Evolutionary conservation across 2,329 filamentous ascomycete genomes (phyloP), one percentile per base, ranked within the genome.

Genomic region (Pseudonectria foliicola): DNA sequence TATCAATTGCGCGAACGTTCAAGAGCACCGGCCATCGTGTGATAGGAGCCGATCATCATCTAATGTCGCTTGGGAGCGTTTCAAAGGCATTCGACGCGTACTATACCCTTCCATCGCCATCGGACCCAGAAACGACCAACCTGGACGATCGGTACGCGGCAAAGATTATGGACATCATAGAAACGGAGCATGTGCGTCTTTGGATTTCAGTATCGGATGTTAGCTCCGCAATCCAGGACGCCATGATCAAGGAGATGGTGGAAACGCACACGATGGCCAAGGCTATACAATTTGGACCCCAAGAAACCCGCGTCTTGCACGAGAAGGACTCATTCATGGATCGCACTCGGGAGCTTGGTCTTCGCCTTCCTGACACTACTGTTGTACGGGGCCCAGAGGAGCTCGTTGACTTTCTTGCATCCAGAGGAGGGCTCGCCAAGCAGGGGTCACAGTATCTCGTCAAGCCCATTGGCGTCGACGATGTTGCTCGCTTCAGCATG

Each of bases 151-250:
- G 58, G 1, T 86, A 88, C 48, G 65, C 74, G 11, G 58, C 67
- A 11, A 61, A 63, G 0, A 55, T 88, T 4, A 54, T 83, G 2
- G 59, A 73, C 7, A 68, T 87, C 16, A 66, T 86, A 27, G 53
- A 66, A 6, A 54, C 60, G 1, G 80, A 88, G 43, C 64, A 68
- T 1, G 70, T 85, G 4, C 73, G 85, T 37, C 58, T 88, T 3
- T 89, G 83, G 82, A 74, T 88, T 3, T 79, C 76, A 13, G 85
- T 82, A 48, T 85, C 82, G 0, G 79, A 77, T n/a, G 76, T 82
- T 7, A 68, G 72, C 2, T 75, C 73, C 1, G 78, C 77, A 0
- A 57, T 81, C 10, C 77, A 83, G 48, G 83, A 88, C 52, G 82
- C 76, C 0, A 57, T 71, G 25, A 80, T 79, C 2, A 79, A 77